phyloP scores from a whole-genome alignment of 106 monocot genomes.

The Narthecium ossifragum region DNA sequence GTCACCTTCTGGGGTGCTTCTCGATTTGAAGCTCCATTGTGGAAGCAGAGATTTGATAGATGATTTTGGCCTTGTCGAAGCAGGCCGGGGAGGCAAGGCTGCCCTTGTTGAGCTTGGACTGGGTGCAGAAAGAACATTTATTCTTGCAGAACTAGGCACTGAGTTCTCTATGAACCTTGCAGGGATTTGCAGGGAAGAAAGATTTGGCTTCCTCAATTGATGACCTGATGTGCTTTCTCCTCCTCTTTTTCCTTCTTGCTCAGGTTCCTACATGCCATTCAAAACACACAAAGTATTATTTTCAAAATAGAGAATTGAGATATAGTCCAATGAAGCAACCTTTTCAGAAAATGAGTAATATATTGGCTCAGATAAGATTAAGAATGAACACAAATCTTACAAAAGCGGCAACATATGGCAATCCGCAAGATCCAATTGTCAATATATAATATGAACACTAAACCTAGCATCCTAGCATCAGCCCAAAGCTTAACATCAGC shows the following conservation, averaged over 20 bases:
- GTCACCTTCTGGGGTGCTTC: constrained; percentile 48
- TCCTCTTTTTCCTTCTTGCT: constrained; percentile 15
- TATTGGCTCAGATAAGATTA: too few relatives aligned
- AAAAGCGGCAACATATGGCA: too few relatives aligned
- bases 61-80: constrained; percentile 57
- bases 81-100: constrained; percentile 85
- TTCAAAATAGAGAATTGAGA: too few relatives aligned
- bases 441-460: too few relatives aligned
- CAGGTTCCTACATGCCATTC: constrained; percentile 29
- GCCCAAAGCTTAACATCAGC: too few relatives aligned
- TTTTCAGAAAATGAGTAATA: too few relatives aligned
- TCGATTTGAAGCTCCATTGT: constrained; percentile 47
- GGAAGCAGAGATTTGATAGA: constrained; percentile 41
- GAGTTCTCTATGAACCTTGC: constrained; percentile 39
- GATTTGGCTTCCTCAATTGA: constrained; percentile 42
- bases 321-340: too few relatives aligned
- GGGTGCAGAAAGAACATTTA: constrained; percentile 13
- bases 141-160: constrained; percentile 36
- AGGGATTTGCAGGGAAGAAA: constrained; percentile 73
- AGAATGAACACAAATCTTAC: too few relatives aligned
- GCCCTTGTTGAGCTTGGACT: constrained; percentile 55
- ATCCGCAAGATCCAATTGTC: too few relatives aligned
- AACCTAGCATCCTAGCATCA: too few relatives aligned
- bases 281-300: too few relatives aligned
- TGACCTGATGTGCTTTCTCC: constrained; percentile 20